Base-by-base conservation (phyloP, 2,329 filamentous ascomycete genomes). In the Verruconis gallopava region DNA sequence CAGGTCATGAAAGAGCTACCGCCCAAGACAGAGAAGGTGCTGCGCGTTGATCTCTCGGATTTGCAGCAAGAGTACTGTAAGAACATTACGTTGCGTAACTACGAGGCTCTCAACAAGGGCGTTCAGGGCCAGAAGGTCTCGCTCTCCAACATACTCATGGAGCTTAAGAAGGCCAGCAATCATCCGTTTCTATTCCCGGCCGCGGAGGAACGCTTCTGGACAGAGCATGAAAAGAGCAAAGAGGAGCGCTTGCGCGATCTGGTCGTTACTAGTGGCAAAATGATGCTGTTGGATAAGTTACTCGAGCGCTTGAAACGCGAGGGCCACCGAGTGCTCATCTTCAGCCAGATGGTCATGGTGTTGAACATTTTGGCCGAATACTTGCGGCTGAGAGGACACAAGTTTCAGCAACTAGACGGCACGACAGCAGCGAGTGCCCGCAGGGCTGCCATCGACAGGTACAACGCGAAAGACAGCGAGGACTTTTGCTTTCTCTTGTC, bases 281-380 rank as follows among this genome's bases (percentile, higher is more conserved):
- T 98, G 91, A 96, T 96, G 86, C 71, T 98, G 38, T 75, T 98
- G 5, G 91, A 98, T 53, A 85, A 88, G 57, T 77, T 98, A n/a
- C 72, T 98, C 9, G 81, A 82, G 4, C 98, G 98, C 63, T 66
- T 98, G 50, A 94, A 82, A 60, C 84, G 81, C 51, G 91, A 98
- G 55, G 85, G 85, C 37, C 91, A 98, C 61, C 84, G 91, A 42
- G 93, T 98, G 11, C 67, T 98, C 48, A 96, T 98, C 49, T 98
- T 98, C 68, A 96, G 89, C 59, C 91, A 98, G 58, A 98, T 98
- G 91, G 93, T 98, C 25, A 93, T 85, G 57, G 96, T 98, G 83
- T 73, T 98, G 17, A 88, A 98, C 55, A 91, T 98, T 41, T 71
- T 98, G 1, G 85, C 85, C 36, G 89, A 98, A 54, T 98, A 98